Conservation (phyloP, 352 stramenopile species). For the Stramenopiles sp. region DNA sequence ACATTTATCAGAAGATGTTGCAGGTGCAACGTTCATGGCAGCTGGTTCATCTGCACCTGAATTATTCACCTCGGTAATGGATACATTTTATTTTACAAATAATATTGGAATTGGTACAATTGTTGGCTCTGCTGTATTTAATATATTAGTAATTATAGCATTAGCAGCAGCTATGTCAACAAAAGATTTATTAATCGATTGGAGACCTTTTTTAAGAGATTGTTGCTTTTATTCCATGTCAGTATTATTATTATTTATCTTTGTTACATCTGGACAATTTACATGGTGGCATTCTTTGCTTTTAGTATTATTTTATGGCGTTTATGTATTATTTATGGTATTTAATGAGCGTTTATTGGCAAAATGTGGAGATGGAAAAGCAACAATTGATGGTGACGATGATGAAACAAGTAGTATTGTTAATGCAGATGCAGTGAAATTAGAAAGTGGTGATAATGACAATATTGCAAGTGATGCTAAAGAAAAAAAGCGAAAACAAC, state of each 20-base stretch:
- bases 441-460: neutral
- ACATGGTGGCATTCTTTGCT: conserved; percentile 34
- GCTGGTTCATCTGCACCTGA: conserved; percentile 49
- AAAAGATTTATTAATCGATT: conserved; percentile 15
- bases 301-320: conserved; percentile 38
- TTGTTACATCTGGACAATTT: conserved; percentile 37
- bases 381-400: neutral
- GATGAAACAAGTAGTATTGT: neutral
- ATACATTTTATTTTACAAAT: conserved; percentile 23
- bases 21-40: conserved; percentile 54
- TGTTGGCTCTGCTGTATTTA: conserved; percentile 60
- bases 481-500: neutral
- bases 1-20: conserved; percentile 51
- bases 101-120: conserved; percentile 42
- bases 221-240: conserved; percentile 45
- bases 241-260: conserved; percentile 32
- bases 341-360: conserved; percentile 40
- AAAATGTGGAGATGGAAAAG: no score
- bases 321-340: conserved; percentile 49
- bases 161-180: conserved; percentile 42
- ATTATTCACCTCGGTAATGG: conserved; percentile 54
- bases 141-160: conserved; percentile 51
- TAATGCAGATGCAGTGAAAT: neutral
- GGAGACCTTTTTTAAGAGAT: conserved; percentile 39
- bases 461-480: neutral